Conservation (phyloP, 805 yeast genomes). For the Candida xyloterini region DNA sequence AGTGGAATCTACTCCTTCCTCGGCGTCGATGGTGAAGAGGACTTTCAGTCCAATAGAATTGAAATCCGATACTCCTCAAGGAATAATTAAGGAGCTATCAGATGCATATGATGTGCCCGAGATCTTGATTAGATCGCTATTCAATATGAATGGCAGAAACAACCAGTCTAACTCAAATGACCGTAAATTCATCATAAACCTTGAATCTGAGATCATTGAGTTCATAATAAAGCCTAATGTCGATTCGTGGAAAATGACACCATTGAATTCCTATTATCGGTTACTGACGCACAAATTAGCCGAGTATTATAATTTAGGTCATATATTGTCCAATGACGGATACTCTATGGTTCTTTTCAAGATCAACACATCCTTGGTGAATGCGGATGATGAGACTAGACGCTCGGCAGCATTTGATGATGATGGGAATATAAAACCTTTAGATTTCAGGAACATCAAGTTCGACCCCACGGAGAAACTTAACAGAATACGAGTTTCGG, state of each 20-base stretch:
- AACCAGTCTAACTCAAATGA: conserved; percentile 31
- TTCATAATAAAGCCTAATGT: conserved; percentile 42
- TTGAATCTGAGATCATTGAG: conserved; percentile 46
- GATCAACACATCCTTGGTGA: conserved; percentile 35
- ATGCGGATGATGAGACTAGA: conserved; percentile 34
- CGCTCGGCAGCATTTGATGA: conserved; percentile 31
- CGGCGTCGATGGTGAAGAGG: conserved; percentile 9
- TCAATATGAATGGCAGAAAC: conserved; percentile 26
- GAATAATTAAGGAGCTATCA: conserved; percentile 23
- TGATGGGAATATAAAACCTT: conserved; percentile 33
- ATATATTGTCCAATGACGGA: conserved; percentile 51
- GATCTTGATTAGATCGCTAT: conserved; percentile 30
- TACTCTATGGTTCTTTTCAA: conserved; percentile 42
- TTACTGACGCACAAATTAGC: conserved; percentile 68
- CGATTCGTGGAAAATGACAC: conserved; percentile 42
- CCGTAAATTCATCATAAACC: conserved; percentile 45
- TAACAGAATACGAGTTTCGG: conserved; percentile 29
- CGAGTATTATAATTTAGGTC: conserved; percentile 61
- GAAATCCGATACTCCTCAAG: conserved; percentile 12
- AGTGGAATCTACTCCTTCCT: conserved; percentile 1
- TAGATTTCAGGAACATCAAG: conserved; percentile 29
- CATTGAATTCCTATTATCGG: conserved; percentile 68
- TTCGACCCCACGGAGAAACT: conserved; percentile 34
- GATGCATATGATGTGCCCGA: conserved; percentile 26
- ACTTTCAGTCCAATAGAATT: conserved; percentile 20